These are phyloP conservation scores for Aspergillus candidus DNA, from an alignment of 2,329 filamentous ascomycete species.

Conservation along the genomic window DNA sequence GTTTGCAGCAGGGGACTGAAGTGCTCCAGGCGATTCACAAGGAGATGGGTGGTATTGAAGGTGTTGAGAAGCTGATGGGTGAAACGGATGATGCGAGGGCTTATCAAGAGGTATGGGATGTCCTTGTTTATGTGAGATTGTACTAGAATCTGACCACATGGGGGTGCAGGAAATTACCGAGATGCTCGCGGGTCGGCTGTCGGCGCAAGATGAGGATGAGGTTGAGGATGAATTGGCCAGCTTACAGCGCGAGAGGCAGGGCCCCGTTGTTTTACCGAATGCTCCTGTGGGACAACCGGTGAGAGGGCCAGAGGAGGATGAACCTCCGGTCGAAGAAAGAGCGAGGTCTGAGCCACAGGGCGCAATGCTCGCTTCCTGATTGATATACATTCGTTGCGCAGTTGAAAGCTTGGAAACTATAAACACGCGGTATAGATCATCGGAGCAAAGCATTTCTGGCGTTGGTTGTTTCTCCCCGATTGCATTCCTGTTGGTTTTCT, in stretches of 20 bases:
- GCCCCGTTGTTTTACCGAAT: slow-evolving; percentile 32
- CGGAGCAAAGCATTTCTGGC: slow-evolving; percentile 19
- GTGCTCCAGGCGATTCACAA: slow-evolving; percentile 86
- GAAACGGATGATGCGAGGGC: slow-evolving; percentile 85
- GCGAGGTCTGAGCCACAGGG: too few relatives aligned
- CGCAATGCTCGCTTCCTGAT: slow-evolving; percentile 4
- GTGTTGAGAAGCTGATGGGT: slow-evolving; percentile 90
- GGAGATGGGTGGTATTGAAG: slow-evolving; percentile 92
- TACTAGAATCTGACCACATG: slow-evolving; percentile 3
- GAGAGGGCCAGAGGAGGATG: slow-evolving; percentile 16
- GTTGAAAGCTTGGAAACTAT: too few relatives aligned
- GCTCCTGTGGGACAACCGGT: slow-evolving; percentile 33
- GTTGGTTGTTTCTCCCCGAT: slow-evolving; percentile 15
- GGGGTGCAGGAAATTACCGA: slow-evolving; percentile 74
- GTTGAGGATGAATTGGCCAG: slow-evolving; percentile 91
- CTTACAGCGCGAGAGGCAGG: slow-evolving; percentile 59
- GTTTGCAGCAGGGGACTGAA: slow-evolving; percentile 81
- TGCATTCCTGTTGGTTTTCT: background rate
- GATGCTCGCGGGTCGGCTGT: slow-evolving; percentile 80
- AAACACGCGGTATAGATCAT: background rate
- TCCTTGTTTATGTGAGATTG: background rate
- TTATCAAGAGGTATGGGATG: slow-evolving; percentile 68
- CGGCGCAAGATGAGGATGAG: slow-evolving; percentile 93
- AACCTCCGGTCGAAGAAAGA: too few relatives aligned
- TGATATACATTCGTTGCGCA: background rate